These are phyloP conservation scores for Hypoxylon sp. DNA, from an alignment of 2,329 filamentous ascomycete genomes.

Conservation along the genomic window DNA sequence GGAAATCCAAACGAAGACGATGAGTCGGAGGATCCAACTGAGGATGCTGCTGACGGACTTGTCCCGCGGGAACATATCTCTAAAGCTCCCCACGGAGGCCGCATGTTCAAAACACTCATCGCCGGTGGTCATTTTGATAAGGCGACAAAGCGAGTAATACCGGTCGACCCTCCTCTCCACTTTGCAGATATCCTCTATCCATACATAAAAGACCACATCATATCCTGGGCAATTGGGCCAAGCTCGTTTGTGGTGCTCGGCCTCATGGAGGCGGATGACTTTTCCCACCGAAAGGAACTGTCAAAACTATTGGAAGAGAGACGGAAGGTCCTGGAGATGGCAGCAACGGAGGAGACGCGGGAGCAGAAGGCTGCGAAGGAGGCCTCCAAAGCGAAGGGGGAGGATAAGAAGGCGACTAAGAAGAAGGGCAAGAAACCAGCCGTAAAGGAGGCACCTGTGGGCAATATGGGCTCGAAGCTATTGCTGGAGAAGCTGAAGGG, in stretches of 20 bases:
- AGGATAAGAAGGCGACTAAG: conserved; percentile 50
- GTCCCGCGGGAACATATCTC: conserved; percentile 62
- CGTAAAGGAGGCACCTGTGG: conserved; percentile 53
- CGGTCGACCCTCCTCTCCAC: conserved; percentile 76
- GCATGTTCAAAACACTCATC: conserved; percentile 90
- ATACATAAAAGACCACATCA: conserved; percentile 75
- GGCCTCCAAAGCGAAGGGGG: conserved; percentile 57
- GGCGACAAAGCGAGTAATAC: conserved; percentile 72
- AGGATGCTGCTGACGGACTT: conserved; percentile 43
- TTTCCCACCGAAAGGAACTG: conserved; percentile 71
- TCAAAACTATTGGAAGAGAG: conserved; percentile 75
- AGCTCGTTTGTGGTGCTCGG: conserved; percentile 88
- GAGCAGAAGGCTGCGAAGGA: conserved; percentile 62
- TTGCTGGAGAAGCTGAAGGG: conserved; percentile 63
- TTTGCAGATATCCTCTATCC: conserved; percentile 87
- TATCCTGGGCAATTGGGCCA: conserved; percentile 85
- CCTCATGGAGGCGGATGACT: conserved; percentile 77
- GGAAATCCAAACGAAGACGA: conserved; percentile 60
- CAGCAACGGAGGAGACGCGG: conserved; percentile 65
- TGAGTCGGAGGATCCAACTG: conserved; percentile 47
- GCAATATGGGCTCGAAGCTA: conserved; percentile 69
- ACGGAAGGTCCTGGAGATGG: conserved; percentile 74
- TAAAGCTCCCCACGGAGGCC: conserved; percentile 69
- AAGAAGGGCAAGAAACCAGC: conserved; percentile 53
- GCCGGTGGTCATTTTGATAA: conserved; percentile 88